These are phyloP conservation scores for Neurospora hispaniola DNA, from an alignment of 495 filamentous ascomycete species.

Conservation along the genomic window DNA sequence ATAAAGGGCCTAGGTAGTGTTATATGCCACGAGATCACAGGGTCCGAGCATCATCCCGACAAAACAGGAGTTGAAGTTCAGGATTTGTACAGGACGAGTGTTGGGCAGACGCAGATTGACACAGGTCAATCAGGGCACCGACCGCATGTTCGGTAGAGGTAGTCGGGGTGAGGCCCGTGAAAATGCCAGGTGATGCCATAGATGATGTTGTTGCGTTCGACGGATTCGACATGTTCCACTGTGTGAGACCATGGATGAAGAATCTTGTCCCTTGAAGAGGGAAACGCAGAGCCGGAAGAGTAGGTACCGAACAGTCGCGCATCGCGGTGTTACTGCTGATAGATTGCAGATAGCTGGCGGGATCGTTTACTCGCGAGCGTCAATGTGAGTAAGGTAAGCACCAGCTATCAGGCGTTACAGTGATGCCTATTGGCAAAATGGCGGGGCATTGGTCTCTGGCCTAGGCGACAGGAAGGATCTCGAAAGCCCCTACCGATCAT, in stretches of 20 bases:
- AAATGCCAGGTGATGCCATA: slow-evolving; percentile 12
- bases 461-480: neutral
- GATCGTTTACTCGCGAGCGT: neutral
- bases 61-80: no score
- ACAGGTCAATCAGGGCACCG: slow-evolving; percentile 20
- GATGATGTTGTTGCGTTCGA: slow-evolving; percentile 27
- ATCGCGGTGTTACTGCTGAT: no score
- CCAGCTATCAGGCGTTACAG: neutral
- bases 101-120: no score
- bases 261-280: no score
- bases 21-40: neutral
- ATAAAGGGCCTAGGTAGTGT: neutral
- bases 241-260: no score
- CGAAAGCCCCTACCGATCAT: no score
- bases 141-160: slow-evolving; percentile 33
- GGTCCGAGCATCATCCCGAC: neutral
- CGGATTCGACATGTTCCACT: no score
- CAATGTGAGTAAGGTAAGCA: neutral
- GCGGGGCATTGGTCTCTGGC: neutral
- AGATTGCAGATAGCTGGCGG: neutral
- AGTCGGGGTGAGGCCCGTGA: slow-evolving; percentile 30
- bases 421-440: no score
- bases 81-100: no score
- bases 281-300: no score
- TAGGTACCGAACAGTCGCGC: no score